phyloP scores from a whole-genome alignment of 148 eudicot genomes.

The Heliamphora exappendiculata region DNA sequence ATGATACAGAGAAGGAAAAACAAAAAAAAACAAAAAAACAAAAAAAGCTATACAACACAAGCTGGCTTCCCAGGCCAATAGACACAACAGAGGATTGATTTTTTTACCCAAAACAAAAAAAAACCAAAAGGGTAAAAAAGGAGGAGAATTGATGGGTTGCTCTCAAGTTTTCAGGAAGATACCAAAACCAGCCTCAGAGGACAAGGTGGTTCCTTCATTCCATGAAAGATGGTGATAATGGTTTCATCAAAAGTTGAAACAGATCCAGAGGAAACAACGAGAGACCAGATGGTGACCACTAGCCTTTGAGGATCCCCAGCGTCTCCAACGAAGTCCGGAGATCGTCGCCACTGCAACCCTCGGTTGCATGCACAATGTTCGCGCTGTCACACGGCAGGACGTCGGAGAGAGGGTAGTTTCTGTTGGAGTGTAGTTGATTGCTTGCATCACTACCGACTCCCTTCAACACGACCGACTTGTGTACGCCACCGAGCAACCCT shows the following conservation, averaged over 20 bases:
- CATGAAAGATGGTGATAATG: background rate
- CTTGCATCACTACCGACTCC: slow-evolving; percentile 50
- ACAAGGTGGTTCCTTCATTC: too few relatives aligned
- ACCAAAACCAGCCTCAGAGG: slow-evolving; percentile 4
- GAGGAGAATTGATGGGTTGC: background rate
- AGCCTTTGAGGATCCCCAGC: slow-evolving; percentile 34
- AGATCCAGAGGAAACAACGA: background rate
- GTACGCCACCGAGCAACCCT: slow-evolving; percentile 76
- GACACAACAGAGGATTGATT: slow-evolving; percentile 6
- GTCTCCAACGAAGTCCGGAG: slow-evolving; percentile 43
- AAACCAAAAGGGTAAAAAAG: too few relatives aligned
- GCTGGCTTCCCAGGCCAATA: background rate
- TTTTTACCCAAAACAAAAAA: background rate
- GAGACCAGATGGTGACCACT: background rate
- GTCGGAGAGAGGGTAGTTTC: slow-evolving; percentile 75
- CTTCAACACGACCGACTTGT: slow-evolving; percentile 67
- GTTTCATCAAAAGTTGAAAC: background rate
- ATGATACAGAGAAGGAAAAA: background rate
- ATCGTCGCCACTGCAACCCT: slow-evolving; percentile 38
- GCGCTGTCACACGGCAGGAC: slow-evolving; percentile 69
- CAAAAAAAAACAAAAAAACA: background rate
- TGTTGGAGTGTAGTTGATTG: slow-evolving; percentile 51
- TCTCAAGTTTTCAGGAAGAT: slow-evolving; percentile 5
- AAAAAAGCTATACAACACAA: slow-evolving; percentile 11
- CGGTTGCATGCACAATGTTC: slow-evolving; percentile 39